These are phyloP conservation scores for Limnomonas spitsbergensis DNA, from an alignment of 139 green algal genomes.

Conservation along the genomic window DNA sequence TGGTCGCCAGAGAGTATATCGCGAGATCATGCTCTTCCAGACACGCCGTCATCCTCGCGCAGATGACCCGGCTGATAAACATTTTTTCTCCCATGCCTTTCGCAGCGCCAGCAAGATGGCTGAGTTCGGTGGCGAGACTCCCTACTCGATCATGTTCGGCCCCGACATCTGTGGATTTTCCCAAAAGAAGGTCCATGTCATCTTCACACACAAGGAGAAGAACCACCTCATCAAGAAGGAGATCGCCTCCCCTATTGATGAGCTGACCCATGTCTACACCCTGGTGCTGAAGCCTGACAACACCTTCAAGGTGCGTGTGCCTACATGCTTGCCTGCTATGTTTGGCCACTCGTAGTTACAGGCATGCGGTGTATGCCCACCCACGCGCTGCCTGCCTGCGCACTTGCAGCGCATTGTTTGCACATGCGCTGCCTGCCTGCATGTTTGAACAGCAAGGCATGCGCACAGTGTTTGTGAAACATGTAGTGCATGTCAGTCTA, in stretches of 20 bases:
- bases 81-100: too few relatives aligned
- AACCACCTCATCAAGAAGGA: constrained; percentile 96
- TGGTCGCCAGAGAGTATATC: too few relatives aligned
- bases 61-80: neutral
- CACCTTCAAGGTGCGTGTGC: constrained; percentile 59
- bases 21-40: neutral
- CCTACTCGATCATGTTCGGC: constrained; percentile 98
- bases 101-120: constrained; percentile 68
- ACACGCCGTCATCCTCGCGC: neutral
- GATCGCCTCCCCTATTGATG: constrained; percentile 71
- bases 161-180: constrained; percentile 94
- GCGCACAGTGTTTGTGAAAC: too few relatives aligned
- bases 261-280: constrained; percentile 85
- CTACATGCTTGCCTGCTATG: neutral
- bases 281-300: constrained; percentile 74
- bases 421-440: too few relatives aligned
- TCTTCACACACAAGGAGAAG: constrained; percentile 87
- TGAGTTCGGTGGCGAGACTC: constrained; percentile 75
- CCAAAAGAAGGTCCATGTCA: constrained; percentile 89
- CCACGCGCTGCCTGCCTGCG: too few relatives aligned
- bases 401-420: too few relatives aligned
- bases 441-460: too few relatives aligned
- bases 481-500: too few relatives aligned
- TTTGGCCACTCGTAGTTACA: too few relatives aligned
- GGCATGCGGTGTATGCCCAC: too few relatives aligned